Evolutionary conservation across 2,329 filamentous ascomycete genomes (phyloP).

Genomic region (Nemania sp.): DNA sequence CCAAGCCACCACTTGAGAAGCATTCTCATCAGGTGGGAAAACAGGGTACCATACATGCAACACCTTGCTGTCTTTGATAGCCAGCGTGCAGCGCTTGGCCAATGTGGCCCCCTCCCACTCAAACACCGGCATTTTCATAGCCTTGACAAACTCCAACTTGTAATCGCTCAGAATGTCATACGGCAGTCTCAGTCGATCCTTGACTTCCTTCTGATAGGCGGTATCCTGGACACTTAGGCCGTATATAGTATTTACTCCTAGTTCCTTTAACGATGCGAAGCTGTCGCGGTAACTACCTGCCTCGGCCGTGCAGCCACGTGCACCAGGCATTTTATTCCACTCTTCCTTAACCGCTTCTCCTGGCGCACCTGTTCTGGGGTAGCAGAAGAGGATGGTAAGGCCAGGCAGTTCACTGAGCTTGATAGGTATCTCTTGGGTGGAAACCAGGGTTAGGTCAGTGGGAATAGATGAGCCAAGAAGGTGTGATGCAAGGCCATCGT

Average conservation of each 20-base stretch:
- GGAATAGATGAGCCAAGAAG: background rate
- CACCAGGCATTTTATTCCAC: background rate
- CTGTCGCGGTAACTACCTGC: background rate
- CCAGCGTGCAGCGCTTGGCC: slow-evolving; percentile 2
- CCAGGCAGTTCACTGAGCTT: slow-evolving; percentile 2
- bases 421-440: background rate
- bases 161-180: slow-evolving; percentile 4
- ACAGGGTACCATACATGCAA: slow-evolving; percentile 1
- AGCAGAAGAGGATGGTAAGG: slow-evolving; percentile 3
- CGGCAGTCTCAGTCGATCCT: slow-evolving; percentile 1
- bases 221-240: slow-evolving; percentile 3
- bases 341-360: slow-evolving; percentile 2
- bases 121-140: slow-evolving; percentile 4
- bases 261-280: background rate
- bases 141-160: slow-evolving; percentile 2
- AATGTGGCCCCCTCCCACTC: slow-evolving; percentile 1
- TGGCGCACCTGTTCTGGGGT: background rate
- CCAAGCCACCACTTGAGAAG: background rate
- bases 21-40: slow-evolving; percentile 2
- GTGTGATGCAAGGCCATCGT: background rate
- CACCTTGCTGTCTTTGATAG: background rate
- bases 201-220: slow-evolving; percentile 4
- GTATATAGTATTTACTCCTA: background rate
- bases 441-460: background rate
- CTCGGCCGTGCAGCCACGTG: slow-evolving; percentile 4